Evolutionary conservation across 352 stramenopile species (phyloP).

Genomic region (Phytophthora lateralis): DNA sequence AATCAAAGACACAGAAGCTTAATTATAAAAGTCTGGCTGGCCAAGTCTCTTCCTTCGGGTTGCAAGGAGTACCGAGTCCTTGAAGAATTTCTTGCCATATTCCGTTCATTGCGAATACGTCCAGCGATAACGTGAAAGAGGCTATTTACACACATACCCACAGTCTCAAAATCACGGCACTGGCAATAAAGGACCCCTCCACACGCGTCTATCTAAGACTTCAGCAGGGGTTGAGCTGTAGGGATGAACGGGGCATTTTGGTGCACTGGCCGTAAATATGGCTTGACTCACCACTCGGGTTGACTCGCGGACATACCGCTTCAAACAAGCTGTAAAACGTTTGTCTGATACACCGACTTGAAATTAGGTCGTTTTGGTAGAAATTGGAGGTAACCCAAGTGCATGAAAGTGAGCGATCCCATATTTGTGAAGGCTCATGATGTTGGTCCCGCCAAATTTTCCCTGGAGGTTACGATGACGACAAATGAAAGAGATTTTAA

Average conservation of each 20-base stretch:
- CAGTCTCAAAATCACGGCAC: slow-evolving; percentile 1
- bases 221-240: background rate
- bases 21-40: too few relatives aligned
- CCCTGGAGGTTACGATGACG: slow-evolving; percentile 3
- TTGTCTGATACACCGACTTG: too few relatives aligned
- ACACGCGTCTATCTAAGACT: slow-evolving; percentile 14
- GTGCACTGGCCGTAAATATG: slow-evolving; percentile 2
- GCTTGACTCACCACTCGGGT: background rate
- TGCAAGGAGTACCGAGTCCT: slow-evolving; percentile 7
- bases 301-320: background rate
- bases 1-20: too few relatives aligned
- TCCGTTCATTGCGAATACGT: background rate
- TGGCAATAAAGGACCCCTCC: slow-evolving; percentile 18
- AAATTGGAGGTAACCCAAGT: slow-evolving; percentile 25
- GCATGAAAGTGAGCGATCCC: slow-evolving; percentile 33
- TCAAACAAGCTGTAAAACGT: slow-evolving; percentile 5
- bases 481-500: slow-evolving; percentile 15
- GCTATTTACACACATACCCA: slow-evolving; percentile 19
- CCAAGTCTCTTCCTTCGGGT: slow-evolving; percentile 18
- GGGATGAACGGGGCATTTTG: slow-evolving; percentile 9
- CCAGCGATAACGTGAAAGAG: slow-evolving; percentile 17
- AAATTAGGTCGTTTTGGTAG: slow-evolving; percentile 22
- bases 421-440: slow-evolving; percentile 17
- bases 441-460: slow-evolving; percentile 14
- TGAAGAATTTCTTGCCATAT: slow-evolving; percentile 16